Evolutionary conservation across 1,284 basidiomycete species (phyloP).

Genomic region (Tilletiopsis washingtonensis): DNA sequence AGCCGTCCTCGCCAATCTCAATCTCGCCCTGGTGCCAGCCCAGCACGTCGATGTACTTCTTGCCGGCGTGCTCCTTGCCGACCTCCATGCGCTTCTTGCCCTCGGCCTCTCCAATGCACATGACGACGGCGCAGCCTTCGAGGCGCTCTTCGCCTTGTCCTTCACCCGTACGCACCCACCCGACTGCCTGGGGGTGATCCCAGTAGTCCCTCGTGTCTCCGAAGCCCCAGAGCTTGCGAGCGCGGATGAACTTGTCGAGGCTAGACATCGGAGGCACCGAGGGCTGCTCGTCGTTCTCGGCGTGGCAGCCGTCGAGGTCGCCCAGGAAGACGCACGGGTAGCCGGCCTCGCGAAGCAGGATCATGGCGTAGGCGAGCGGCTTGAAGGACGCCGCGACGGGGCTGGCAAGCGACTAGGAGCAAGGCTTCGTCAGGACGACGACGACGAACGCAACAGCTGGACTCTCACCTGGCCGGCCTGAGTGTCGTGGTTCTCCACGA

Average conservation of each 20-base stretch:
- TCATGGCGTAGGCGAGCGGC: slow-evolving; percentile 68
- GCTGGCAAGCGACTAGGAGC: slow-evolving; percentile 50
- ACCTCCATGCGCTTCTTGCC: slow-evolving; percentile 31
- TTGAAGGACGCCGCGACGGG: slow-evolving; percentile 56
- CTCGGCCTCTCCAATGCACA: slow-evolving; percentile 25
- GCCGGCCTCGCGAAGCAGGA: slow-evolving; percentile 72
- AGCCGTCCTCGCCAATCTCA: slow-evolving; percentile 29
- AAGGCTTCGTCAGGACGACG: not conserved
- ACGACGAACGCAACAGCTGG: not conserved
- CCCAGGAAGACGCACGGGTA: slow-evolving; percentile 92
- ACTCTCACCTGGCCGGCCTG: slow-evolving; percentile 38
- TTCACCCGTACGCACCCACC: slow-evolving; percentile 27
- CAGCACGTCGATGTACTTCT: slow-evolving; percentile 28
- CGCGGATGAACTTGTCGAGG: slow-evolving; percentile 52
- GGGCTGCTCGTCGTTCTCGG: slow-evolving; percentile 48
- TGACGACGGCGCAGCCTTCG: slow-evolving; percentile 30
- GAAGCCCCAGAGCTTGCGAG: slow-evolving; percentile 54
- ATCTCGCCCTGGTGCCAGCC: slow-evolving; percentile 24
- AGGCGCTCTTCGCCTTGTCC: slow-evolving; percentile 10
- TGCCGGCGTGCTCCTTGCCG: slow-evolving; percentile 19
- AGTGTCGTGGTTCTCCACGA: slow-evolving; percentile 56
- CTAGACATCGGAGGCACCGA: slow-evolving; percentile 10
- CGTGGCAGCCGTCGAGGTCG: slow-evolving; percentile 60
- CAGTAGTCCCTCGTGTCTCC: slow-evolving; percentile 51
- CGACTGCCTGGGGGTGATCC: slow-evolving; percentile 29